Evolutionary conservation across 2,329 filamentous ascomycete species (phyloP).

Genomic region (Aspergillus sp.): DNA sequence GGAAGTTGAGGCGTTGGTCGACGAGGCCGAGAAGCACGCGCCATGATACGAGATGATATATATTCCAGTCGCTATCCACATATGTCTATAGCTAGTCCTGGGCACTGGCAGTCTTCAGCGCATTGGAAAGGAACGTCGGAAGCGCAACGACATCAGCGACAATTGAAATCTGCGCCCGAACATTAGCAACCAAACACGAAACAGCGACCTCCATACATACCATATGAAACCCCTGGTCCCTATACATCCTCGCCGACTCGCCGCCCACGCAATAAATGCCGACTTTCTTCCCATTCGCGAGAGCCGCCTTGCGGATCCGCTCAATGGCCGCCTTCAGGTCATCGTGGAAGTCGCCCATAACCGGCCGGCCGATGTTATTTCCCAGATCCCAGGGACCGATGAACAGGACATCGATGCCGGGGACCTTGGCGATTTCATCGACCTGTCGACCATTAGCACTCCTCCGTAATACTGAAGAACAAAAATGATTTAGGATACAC

Average conservation of each 20-base stretch:
- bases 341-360: slow-evolving; percentile 39
- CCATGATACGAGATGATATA: not conserved
- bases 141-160: slow-evolving; percentile 40
- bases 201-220: slow-evolving; percentile 21
- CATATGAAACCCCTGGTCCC: slow-evolving; percentile 48
- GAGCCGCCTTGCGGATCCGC: slow-evolving; percentile 42
- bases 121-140: slow-evolving; percentile 30
- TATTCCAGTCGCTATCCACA: no score
- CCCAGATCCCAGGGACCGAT: slow-evolving; percentile 49
- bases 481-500: no score
- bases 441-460: slow-evolving; percentile 18
- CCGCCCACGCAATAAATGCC: slow-evolving; percentile 48
- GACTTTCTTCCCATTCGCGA: slow-evolving; percentile 43
- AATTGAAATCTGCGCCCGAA: slow-evolving; percentile 25
- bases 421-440: slow-evolving; percentile 43
- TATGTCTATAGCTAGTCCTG: not conserved
- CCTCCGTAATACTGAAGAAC: not conserved
- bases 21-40: slow-evolving; percentile 36
- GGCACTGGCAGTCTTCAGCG: slow-evolving; percentile 23
- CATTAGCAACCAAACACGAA: not conserved
- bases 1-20: slow-evolving; percentile 47
- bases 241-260: slow-evolving; percentile 43
- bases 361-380: slow-evolving; percentile 48
- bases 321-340: slow-evolving; percentile 45
- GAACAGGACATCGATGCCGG: slow-evolving; percentile 45